Conservation (phyloP, 805 yeast genomes). For the Candida ficus region DNA sequence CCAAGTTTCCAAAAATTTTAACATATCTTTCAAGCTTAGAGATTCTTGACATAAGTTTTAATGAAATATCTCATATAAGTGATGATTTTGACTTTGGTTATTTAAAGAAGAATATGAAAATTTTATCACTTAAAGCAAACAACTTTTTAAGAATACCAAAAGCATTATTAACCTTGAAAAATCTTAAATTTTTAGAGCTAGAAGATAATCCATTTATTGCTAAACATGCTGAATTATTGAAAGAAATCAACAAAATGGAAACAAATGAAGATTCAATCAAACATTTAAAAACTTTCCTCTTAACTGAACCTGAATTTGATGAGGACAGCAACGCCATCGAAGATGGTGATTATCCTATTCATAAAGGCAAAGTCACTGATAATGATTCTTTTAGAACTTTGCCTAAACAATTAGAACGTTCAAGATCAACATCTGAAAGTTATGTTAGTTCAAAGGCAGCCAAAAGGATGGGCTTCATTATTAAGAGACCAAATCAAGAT, state of each 20-base stretch:
- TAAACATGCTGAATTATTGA: conserved; percentile 40
- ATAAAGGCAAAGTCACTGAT: background rate
- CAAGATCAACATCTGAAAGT: conserved; percentile 36
- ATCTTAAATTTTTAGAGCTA: conserved; percentile 53
- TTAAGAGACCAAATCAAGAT: conserved; percentile 33
- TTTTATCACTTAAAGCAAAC: conserved; percentile 59
- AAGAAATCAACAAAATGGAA: conserved; percentile 28
- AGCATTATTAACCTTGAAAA: conserved; percentile 43
- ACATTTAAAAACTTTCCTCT: conserved; percentile 14
- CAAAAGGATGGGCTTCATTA: conserved; percentile 71
- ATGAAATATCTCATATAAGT: conserved; percentile 47
- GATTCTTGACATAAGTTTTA: conserved; percentile 60
- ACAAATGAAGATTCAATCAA: conserved; percentile 40
- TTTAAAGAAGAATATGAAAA: conserved; percentile 41
- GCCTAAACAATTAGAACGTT: conserved; percentile 19
- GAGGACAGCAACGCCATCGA: background rate
- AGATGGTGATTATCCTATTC: background rate
- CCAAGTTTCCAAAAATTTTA: conserved; percentile 46
- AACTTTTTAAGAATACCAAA: conserved; percentile 50
- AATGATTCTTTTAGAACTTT: background rate
- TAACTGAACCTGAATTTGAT: conserved; percentile 2
- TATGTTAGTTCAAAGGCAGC: conserved; percentile 58
- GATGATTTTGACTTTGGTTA: conserved; percentile 33
- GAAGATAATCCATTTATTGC: conserved; percentile 55
- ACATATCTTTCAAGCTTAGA: conserved; percentile 41